Percentiles rank a stretch among this genome's conserved stretches.
Evolutionary conservation across 2,329 filamentous ascomycete genomes (phyloP).

Genomic region (Pseudogymnoascus sp.): DNA sequence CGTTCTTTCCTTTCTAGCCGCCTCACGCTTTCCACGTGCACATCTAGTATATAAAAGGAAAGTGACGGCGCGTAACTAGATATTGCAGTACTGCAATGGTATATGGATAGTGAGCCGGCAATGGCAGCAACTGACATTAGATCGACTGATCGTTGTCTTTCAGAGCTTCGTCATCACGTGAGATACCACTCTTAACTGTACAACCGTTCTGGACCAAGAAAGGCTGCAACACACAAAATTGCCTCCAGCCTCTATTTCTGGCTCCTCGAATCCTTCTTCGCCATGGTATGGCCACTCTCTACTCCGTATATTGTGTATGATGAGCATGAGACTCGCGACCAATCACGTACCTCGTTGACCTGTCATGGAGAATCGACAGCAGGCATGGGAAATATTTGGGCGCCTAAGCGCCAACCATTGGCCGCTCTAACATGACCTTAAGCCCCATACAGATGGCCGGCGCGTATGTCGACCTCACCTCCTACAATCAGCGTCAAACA

Average conservation of each 20-base stretch:
- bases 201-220: neutral
- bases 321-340: neutral
- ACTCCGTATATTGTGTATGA: neutral
- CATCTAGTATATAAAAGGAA: neutral
- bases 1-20: neutral
- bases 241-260: neutral
- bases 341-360: neutral
- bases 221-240: neutral
- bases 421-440: neutral
- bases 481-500: constrained; percentile 6
- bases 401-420: constrained; percentile 8
- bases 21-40: neutral
- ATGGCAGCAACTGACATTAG: neutral
- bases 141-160: neutral
- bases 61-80: neutral
- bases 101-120: neutral
- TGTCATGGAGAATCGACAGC: constrained; percentile 4
- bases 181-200: neutral
- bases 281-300: neutral
- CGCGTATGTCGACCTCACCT: constrained; percentile 8
- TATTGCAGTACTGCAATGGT: neutral
- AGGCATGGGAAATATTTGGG: constrained; percentile 7
- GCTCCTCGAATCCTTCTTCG: neutral
- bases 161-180: neutral
- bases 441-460: constrained; percentile 6